Conservation (phyloP, 306 rosid species). For the Cucurbita moschata region DNA sequence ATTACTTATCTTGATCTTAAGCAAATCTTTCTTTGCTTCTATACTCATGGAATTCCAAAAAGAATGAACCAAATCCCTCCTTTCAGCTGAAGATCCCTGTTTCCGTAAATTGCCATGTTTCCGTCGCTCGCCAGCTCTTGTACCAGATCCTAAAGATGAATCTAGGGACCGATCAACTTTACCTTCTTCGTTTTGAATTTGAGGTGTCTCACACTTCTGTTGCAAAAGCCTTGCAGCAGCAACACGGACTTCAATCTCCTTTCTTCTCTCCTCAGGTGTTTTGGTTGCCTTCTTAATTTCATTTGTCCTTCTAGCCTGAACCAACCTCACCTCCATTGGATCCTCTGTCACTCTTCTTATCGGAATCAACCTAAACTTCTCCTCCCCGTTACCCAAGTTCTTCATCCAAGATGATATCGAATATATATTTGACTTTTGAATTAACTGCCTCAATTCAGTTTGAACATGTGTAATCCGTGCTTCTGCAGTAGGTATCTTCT, state of each 20-base stretch:
- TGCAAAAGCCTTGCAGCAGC: conserved; percentile 96
- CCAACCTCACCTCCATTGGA: conserved; percentile 79
- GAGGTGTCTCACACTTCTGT: conserved; percentile 59
- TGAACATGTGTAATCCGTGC: conserved; percentile 18
- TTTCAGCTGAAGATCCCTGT: conserved; percentile 51
- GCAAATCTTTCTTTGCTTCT: conserved; percentile 60
- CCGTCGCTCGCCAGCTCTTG: conserved; percentile 50
- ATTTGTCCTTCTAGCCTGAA: conserved; percentile 75
- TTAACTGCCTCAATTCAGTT: conserved; percentile 64
- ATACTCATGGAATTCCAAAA: conserved; percentile 59
- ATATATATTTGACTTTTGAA: conserved; percentile 79
- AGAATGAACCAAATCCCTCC: conserved; percentile 52
- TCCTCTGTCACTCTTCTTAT: conserved; percentile 68
- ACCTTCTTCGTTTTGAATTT: conserved; percentile 37
- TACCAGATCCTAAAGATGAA: conserved; percentile 37
- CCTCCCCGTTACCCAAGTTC: conserved; percentile 74
- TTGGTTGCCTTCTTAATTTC: conserved; percentile 91
- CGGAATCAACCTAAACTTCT: conserved; percentile 70
- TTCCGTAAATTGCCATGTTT: conserved; percentile 38
- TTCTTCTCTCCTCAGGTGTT: conserved; percentile 78
- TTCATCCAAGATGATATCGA: conserved; percentile 84
- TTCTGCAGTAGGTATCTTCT: too few species aligned
- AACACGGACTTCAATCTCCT: conserved; percentile 89
- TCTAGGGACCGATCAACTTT: conserved; percentile 44
- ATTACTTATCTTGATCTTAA: conserved; percentile 48